A percentile compares a stretch with the other conserved stretches of the same genome.
phyloP scores from a whole-genome alignment of 1,284 basidiomycete genomes.

The Rhodotorula glutinis region DNA sequence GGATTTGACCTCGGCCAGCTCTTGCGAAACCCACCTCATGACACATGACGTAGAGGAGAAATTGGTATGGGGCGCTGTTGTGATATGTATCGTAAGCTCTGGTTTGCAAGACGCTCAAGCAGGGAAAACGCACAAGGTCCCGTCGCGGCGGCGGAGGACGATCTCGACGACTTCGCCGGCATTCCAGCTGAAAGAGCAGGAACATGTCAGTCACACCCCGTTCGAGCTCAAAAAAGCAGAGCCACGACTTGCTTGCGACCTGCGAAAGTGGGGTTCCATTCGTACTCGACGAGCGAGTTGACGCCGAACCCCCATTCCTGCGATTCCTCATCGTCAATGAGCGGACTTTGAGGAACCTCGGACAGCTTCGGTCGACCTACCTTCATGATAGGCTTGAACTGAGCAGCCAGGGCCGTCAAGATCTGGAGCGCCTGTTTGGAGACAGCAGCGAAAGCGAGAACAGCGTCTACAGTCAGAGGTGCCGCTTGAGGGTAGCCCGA shows the following conservation, averaged over 20 bases:
- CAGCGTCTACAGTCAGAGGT: too few relatives aligned
- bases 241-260: conserved; percentile 17
- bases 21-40: conserved; percentile 16
- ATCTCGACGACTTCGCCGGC: conserved; percentile 52
- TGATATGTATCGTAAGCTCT: not conserved
- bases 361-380: not conserved
- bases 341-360: not conserved
- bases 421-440: conserved; percentile 31
- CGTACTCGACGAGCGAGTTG: conserved; percentile 30
- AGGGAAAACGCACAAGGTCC: conserved; percentile 43
- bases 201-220: not conserved
- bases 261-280: conserved; percentile 28
- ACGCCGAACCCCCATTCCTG: conserved; percentile 23
- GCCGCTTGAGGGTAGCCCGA: not conserved
- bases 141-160: conserved; percentile 48
- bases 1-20: too few relatives aligned
- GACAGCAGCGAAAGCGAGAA: too few relatives aligned
- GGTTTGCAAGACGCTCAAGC: not conserved
- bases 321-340: too few relatives aligned
- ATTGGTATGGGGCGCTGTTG: conserved; percentile 27
- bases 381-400: conserved; percentile 38
- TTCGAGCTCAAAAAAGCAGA: not conserved
- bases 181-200: conserved; percentile 46
- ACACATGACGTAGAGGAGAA: conserved; percentile 31
- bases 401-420: conserved; percentile 32